Percentiles rank a stretch among this genome's conserved stretches.
Evolutionary conservation across 2,329 filamentous ascomycete species (phyloP).

Genomic region (Chaetomium strumarium): DNA sequence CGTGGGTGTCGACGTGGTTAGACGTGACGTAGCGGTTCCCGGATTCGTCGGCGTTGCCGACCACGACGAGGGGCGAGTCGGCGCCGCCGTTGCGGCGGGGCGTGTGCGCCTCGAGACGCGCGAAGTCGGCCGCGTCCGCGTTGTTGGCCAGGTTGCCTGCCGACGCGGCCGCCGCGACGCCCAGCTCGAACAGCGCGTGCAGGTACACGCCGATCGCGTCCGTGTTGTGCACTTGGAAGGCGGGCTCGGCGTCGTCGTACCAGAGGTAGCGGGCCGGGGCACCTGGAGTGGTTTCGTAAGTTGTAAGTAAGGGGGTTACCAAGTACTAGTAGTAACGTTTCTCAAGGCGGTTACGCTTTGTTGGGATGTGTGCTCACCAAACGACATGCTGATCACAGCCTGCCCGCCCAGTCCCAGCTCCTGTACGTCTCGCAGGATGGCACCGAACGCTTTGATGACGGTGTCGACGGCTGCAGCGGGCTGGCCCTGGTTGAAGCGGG

Average conservation of each 20-base stretch:
- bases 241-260: background rate
- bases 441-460: background rate
- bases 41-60: background rate
- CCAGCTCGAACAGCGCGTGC: background rate
- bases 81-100: conserved; percentile 1
- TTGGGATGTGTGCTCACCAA: background rate
- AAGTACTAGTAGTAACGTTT: no score
- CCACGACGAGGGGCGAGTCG: background rate
- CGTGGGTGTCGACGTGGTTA: background rate
- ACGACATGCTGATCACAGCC: background rate
- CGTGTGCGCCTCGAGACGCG: background rate
- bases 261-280: background rate
- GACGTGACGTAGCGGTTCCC: background rate
- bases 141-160: background rate
- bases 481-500: background rate
- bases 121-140: background rate
- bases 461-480: background rate
- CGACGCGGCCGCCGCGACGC: background rate
- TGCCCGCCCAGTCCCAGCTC: background rate
- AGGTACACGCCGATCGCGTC: conserved; percentile 1
- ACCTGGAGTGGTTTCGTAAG: no score
- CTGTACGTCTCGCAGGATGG: background rate
- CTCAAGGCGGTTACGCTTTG: background rate
- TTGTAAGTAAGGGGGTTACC: no score
- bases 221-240: background rate